phyloP scores from a whole-genome alignment of 2,329 filamentous ascomycete genomes.

The Neopestalotiopsis rosae region DNA sequence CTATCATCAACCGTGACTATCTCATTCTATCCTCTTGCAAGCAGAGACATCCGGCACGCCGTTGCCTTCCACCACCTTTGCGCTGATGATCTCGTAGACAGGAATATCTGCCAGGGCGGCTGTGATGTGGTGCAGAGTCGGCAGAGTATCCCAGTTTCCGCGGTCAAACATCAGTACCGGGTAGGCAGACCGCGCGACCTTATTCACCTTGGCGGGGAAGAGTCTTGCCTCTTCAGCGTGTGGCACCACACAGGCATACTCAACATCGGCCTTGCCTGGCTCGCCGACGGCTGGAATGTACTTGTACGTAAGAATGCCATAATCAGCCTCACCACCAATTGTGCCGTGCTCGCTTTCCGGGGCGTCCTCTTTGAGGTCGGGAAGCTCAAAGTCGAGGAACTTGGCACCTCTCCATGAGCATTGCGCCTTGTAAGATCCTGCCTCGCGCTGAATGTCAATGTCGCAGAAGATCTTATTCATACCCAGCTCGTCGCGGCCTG shows the following conservation, averaged over 20 bases:
- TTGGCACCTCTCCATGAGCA: conserved; percentile 48
- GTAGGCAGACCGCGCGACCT: conserved; percentile 42
- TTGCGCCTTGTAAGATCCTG: conserved; percentile 39
- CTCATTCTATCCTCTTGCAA: conserved; percentile 25
- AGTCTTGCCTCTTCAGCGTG: conserved; percentile 41
- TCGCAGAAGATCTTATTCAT: conserved; percentile 65
- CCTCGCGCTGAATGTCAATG: conserved; percentile 47
- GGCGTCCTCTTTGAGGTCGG: conserved; percentile 38
- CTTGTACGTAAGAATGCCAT: conserved; percentile 58
- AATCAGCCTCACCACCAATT: conserved; percentile 37
- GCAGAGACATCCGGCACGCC: conserved; percentile 55
- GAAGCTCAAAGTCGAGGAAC: conserved; percentile 43
- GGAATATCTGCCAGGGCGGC: conserved; percentile 59
- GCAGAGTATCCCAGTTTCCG: conserved; percentile 58
- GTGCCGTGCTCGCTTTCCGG: conserved; percentile 30
- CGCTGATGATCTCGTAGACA: conserved; percentile 59
- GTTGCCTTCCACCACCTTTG: conserved; percentile 58
- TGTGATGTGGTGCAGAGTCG: conserved; percentile 65
- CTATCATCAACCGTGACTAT: neutral
- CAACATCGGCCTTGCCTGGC: conserved; percentile 56
- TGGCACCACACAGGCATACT: conserved; percentile 52
- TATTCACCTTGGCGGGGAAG: conserved; percentile 32
- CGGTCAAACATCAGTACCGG: conserved; percentile 53
- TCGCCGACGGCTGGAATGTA: conserved; percentile 62
- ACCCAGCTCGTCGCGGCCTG: conserved; percentile 64